A percentile compares a stretch with the other conserved stretches of the same genome.
phyloP scores from a whole-genome alignment of 495 filamentous ascomycete genomes.

The Rostrohypoxylon terebratum region DNA sequence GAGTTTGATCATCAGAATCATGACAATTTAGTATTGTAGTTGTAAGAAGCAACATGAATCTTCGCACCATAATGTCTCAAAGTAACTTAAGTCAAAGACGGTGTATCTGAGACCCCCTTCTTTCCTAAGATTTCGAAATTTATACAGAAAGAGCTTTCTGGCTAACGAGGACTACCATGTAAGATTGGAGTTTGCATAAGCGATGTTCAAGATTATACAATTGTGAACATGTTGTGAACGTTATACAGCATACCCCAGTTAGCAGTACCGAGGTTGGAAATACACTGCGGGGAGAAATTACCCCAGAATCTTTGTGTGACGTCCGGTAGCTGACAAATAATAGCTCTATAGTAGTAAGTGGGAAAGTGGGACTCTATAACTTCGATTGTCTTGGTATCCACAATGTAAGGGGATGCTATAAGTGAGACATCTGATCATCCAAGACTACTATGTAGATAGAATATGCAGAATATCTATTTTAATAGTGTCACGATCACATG shows the following conservation, averaged over 20 bases:
- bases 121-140: not conserved
- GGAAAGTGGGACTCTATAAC: not conserved
- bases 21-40: not conserved
- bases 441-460: not conserved
- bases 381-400: not conserved
- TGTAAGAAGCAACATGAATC: not conserved
- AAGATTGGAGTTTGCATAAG: not conserved
- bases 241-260: constrained; percentile 1
- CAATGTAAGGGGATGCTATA: not conserved
- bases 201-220: not conserved
- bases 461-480: not conserved
- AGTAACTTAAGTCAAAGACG: not conserved
- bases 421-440: not conserved
- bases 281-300: constrained; percentile 33
- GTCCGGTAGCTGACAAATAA: constrained; percentile 34
- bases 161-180: not conserved
- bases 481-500: constrained; percentile 2
- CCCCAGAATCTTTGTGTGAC: constrained; percentile 18
- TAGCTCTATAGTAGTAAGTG: not conserved
- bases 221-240: not conserved
- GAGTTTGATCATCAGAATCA: not conserved
- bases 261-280: constrained; percentile 25
- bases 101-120: not conserved
- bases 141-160: not conserved
- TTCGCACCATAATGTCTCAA: not conserved